Evolutionary conservation across 1,284 basidiomycete species (phyloP).

Genomic region (Ustilago loliicola): DNA sequence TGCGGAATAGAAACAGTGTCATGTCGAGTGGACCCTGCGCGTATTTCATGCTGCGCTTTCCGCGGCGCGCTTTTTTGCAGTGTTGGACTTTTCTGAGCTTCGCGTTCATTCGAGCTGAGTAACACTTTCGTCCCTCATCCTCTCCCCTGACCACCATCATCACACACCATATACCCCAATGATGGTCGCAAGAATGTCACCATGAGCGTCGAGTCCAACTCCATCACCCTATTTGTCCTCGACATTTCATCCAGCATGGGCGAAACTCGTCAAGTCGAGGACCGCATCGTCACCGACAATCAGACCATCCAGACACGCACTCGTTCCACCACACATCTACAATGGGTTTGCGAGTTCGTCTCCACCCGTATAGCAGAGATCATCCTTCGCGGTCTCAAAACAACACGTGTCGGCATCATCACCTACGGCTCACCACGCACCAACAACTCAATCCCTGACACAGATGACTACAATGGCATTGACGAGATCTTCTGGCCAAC

Average conservation of each 20-base stretch:
- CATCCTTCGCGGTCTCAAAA: slow-evolving; percentile 90
- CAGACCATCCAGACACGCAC: slow-evolving; percentile 73
- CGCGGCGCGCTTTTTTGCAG: slow-evolving; percentile 15
- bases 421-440: slow-evolving; percentile 76
- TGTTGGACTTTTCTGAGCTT: slow-evolving; percentile 27
- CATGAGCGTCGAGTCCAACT: slow-evolving; percentile 52
- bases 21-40: slow-evolving; percentile 1
- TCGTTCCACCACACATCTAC: slow-evolving; percentile 75
- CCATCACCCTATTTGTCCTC: slow-evolving; percentile 76
- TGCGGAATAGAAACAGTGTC: neutral
- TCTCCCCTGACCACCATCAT: slow-evolving; percentile 6
- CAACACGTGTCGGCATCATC: slow-evolving; percentile 88
- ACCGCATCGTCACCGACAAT: slow-evolving; percentile 38
- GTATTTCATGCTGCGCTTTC: neutral
- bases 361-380: slow-evolving; percentile 90
- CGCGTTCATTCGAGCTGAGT: slow-evolving; percentile 7
- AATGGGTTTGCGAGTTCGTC: slow-evolving; percentile 86
- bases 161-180: neutral
- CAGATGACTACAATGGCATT: slow-evolving; percentile 81
- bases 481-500: slow-evolving; percentile 82
- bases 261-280: slow-evolving; percentile 70
- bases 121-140: slow-evolving; percentile 5
- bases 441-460: slow-evolving; percentile 78
- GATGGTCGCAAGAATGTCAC: slow-evolving; percentile 4
- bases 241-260: slow-evolving; percentile 90